phyloP scores from a whole-genome alignment of 805 yeast species.

The Pichia californica region DNA sequence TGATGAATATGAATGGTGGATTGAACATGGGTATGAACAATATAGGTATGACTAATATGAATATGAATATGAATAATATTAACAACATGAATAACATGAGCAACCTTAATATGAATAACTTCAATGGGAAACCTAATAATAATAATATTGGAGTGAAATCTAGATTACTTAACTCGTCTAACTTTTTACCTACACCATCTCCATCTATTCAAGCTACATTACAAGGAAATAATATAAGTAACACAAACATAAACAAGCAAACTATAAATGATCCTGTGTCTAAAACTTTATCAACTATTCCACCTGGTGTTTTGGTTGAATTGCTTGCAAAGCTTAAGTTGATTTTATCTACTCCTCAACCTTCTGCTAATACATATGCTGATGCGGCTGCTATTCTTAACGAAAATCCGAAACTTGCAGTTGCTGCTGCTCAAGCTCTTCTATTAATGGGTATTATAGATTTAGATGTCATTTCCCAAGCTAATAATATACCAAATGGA shows the following conservation, averaged over 20 bases:
- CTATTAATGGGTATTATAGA: slow-evolving; percentile 73
- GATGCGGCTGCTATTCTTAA: slow-evolving; percentile 49
- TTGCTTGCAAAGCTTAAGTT: slow-evolving; percentile 60
- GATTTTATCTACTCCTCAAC: slow-evolving; percentile 44
- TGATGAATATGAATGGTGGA: background rate
- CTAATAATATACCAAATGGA: slow-evolving; percentile 26
- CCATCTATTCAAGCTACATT: slow-evolving; percentile 4
- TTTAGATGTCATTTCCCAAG: slow-evolving; percentile 56
- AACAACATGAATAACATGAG: slow-evolving; percentile 2
- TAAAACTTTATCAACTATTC: slow-evolving; percentile 52
- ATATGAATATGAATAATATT: background rate
- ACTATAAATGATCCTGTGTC: slow-evolving; percentile 45
- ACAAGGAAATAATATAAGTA: background rate
- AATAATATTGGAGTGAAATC: background rate
- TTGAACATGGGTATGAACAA: background rate
- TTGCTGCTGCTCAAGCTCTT: slow-evolving; percentile 67
- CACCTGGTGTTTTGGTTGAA: slow-evolving; percentile 67
- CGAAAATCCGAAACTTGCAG: slow-evolving; percentile 50
- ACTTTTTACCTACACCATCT: background rate
- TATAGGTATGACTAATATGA: no score
- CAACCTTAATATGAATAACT: background rate
- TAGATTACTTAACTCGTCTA: background rate
- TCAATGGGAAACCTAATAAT: background rate
- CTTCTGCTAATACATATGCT: slow-evolving; percentile 31
- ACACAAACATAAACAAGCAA: background rate